Base-by-base conservation (phyloP, 1,139 yeast genomes). In the Yamadazyma sp. region DNA sequence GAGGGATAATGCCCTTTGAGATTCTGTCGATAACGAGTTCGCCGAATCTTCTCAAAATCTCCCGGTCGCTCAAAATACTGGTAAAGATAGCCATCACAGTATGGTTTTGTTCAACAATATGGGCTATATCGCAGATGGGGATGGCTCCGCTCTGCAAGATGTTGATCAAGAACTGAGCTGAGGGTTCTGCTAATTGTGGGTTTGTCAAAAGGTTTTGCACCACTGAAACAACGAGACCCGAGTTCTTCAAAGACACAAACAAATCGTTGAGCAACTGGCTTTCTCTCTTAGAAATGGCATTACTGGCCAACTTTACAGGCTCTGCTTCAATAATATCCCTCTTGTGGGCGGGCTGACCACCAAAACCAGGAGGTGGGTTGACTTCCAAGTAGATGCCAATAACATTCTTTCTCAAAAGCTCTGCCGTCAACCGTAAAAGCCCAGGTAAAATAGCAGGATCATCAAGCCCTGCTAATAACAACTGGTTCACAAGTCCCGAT, bases 391-490 rank as follows among this genome's bases (percentile, higher is more conserved):
- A 46, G 27, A 53, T 38, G 22, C 46, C 45, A 23, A 57, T 40
- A 4, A 55, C 58, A 35, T 50, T 48, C 34, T 58, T 57, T 25
- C 44, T 45, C 38, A 61, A 44, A 16, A 61, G 42, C n/a, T 57
- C 59, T 27, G 44, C 52, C 1, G 54, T 54, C 29, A 61, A 52
- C 26, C 52, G 47, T 31, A 61, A 48, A n/a, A 59, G 36, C 1
- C 67, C 66, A 2, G 63, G 64, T 26, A 57, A 44, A 9, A 55
- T 41, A 4, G 51, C 51, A 4, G 64, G 63, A 37, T 60, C 61
- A 16, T 52, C 54, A 40, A 61, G 50, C 8, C 56, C 43, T 35
- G 54, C 48, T 26, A 50, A 43, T 30, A 61, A 43, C 4, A 54
- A 41, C 34, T 59, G 62, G 12, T 53, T 42, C 22, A 52, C 45